Evolutionary conservation across 345 rosid species (phyloP).

Genomic region (Bruguiera sexangula): DNA sequence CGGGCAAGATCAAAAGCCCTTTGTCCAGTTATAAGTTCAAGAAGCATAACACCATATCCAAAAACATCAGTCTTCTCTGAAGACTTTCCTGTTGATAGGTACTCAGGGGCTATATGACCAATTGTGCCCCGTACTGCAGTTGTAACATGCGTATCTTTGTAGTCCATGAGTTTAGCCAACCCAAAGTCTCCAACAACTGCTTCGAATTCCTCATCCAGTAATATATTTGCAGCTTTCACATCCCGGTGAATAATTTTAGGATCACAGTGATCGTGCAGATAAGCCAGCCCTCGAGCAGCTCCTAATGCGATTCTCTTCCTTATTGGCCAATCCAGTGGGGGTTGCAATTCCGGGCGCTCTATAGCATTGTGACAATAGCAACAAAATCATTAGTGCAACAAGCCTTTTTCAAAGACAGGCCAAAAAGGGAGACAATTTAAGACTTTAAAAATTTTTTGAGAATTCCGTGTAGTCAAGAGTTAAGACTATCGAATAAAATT

Average conservation of each 20-base stretch:
- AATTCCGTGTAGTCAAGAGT: background rate
- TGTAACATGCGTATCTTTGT: slow-evolving; percentile 87
- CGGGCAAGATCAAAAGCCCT: slow-evolving; percentile 95
- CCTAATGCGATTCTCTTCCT: slow-evolving; percentile 77
- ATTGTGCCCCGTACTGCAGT: slow-evolving; percentile 98
- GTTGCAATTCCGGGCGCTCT: slow-evolving; percentile 56
- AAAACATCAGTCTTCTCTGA: slow-evolving; percentile 98
- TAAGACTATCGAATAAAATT: background rate
- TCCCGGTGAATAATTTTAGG: slow-evolving; percentile 96
- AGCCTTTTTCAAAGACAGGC: background rate
- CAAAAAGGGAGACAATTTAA: background rate
- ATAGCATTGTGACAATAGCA: slow-evolving; percentile 12
- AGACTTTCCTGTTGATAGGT: slow-evolving; percentile 87
- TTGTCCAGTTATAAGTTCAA: slow-evolving; percentile 92
- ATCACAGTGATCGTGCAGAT: slow-evolving; percentile 90
- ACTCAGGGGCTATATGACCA: slow-evolving; percentile 95
- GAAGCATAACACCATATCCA: slow-evolving; percentile 98
- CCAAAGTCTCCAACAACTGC: slow-evolving; percentile 98
- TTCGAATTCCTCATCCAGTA: slow-evolving; percentile 89
- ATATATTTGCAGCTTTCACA: slow-evolving; percentile 92
- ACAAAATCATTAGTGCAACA: slow-evolving; percentile 4
- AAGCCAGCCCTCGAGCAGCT: slow-evolving; percentile 86
- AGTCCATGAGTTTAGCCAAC: slow-evolving; percentile 85
- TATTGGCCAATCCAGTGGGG: slow-evolving; percentile 63
- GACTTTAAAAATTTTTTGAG: background rate